phyloP scores from a whole-genome alignment of 257 asterid genomes.

The Solanum paucissectum region DNA sequence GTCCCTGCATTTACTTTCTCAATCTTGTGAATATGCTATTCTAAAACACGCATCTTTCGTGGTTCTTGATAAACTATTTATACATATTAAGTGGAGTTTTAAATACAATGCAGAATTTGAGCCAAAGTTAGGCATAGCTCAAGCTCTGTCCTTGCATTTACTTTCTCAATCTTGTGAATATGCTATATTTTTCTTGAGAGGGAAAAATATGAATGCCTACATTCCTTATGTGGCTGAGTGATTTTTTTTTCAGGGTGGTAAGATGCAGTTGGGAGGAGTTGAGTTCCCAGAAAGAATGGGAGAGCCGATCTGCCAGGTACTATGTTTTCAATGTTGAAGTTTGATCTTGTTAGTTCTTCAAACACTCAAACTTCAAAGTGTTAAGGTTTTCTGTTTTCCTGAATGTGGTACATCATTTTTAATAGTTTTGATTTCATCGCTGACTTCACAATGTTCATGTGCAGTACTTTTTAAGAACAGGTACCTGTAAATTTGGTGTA shows the following conservation, averaged over 20 bases:
- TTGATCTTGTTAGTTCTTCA: background rate
- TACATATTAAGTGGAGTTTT: background rate
- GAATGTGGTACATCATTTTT: background rate
- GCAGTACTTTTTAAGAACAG: constrained; percentile 80
- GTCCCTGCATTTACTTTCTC: too few relatives aligned
- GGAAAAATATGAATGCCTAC: background rate
- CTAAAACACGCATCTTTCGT: background rate
- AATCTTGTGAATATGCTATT: too few relatives aligned
- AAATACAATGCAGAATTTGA: background rate
- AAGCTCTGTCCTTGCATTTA: background rate
- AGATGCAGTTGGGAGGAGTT: constrained; percentile 34
- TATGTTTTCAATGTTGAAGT: background rate
- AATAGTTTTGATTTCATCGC: background rate
- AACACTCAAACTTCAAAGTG: background rate
- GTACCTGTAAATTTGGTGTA: constrained; percentile 77
- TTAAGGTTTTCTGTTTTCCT: background rate
- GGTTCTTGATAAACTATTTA: background rate
- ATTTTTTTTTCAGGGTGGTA: constrained; percentile 11
- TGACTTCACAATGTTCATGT: constrained; percentile 2
- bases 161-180: background rate
- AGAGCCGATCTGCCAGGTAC: constrained; percentile 81
- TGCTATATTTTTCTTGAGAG: background rate
- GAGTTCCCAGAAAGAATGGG: constrained; percentile 81
- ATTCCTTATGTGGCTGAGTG: background rate
- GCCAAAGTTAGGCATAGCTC: background rate